Evolutionary conservation across 1,284 basidiomycete species (phyloP).

Genomic region (Taiwanofungus camphoratus): DNA sequence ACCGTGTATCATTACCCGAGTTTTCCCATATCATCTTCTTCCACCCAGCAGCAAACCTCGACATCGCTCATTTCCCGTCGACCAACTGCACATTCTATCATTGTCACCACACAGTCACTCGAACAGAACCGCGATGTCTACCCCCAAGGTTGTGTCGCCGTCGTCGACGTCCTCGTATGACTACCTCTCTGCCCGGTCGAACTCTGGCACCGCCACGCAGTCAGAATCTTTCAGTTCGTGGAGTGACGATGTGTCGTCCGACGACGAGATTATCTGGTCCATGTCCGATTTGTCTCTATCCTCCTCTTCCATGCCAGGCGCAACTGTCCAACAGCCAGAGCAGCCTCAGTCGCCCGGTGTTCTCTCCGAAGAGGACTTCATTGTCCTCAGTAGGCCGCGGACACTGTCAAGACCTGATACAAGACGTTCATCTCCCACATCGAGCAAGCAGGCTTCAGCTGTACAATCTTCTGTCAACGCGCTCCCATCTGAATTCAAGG

Average conservation of each 20-base stretch:
- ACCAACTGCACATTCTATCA: not conserved
- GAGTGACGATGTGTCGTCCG: conserved; percentile 26
- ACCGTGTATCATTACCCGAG: no score
- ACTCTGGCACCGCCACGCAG: conserved; percentile 12
- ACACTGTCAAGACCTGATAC: conserved; percentile 3
- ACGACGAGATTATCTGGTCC: conserved; percentile 54
- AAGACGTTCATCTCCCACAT: not conserved
- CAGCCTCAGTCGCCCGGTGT: conserved; percentile 19
- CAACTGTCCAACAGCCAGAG: conserved; percentile 14
- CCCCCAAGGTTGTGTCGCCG: conserved; percentile 20
- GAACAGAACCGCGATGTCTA: not conserved
- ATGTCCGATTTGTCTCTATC: conserved; percentile 28
- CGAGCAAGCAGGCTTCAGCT: not conserved
- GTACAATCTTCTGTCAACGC: not conserved
- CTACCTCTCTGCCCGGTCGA: conserved; percentile 23
- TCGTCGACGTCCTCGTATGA: conserved; percentile 25
- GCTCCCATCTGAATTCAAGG: no score
- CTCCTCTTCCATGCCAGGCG: conserved; percentile 16
- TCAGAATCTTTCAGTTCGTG: conserved; percentile 22
- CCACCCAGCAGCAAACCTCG: not conserved
- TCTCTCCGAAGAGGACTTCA: conserved; percentile 28
- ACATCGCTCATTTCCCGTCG: not conserved
- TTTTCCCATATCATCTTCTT: not conserved
- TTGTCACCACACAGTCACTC: not conserved
- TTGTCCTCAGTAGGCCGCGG: conserved; percentile 23